Evolutionary conservation across 495 filamentous ascomycete genomes (phyloP), one percentile per base, ranked within the genome.

Genomic region (Aspergillus mulundensis): DNA sequence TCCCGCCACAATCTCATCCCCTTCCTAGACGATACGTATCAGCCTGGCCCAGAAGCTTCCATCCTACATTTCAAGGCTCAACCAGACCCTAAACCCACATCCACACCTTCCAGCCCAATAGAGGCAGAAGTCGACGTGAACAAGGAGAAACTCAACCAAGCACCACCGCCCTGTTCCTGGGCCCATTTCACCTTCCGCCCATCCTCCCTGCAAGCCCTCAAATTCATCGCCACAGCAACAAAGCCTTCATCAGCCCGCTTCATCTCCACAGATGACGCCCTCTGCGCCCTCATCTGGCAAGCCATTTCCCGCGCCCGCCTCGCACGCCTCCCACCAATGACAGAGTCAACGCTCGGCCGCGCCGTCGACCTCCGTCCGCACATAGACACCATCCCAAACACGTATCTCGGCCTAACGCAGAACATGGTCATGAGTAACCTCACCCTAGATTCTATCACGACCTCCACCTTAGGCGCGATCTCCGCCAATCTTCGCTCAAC

Each of bases 281-380:
- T 84, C 21, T 80, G 62, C 44, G 75, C 81, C 12, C 77, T 83
- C 28, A 60, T 84, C 44, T 86, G 74, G 75, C 72, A 80, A 64
- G 73, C 66, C 41, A 57, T 83, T n/a, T 64, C 65, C 5, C 71
- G 73, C 23, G 72, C 69, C 3, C 76, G 82, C 15, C 54, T 69
- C 4, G 56, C 66, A 2, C 75, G 77, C 25, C 60, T 81, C 1
- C 53, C 59, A 6, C 52, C 68, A 0, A 64, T 36, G n/a, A 41
- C 54, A 14, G 30, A 52, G 6, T 65, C 66, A 39, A 73, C 68
- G 7, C 69, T 83, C 19, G 69, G 74, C 8, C 78, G 83, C 12
- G 77, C 80, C 16, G 70, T 84, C n/a, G 71, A 84, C 64, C 64
- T 70, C 18, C 77, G 82, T 18, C 66, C 61, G 12, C 70, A 70